phyloP scores from a whole-genome alignment of 192 early-diverging fungal species.

The Coemansia sp. region DNA sequence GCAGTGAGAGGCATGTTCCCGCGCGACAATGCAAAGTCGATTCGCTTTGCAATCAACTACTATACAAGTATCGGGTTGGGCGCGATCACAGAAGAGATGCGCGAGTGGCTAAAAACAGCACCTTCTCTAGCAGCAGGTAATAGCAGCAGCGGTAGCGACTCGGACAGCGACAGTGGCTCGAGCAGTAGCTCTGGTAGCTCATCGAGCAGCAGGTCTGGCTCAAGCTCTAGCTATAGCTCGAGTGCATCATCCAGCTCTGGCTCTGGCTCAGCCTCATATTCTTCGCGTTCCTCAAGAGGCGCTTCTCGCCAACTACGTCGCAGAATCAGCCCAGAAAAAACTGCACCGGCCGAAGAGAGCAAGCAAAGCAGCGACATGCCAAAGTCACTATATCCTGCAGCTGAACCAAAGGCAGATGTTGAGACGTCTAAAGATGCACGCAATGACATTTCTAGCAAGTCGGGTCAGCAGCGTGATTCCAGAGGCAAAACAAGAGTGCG shows the following conservation, averaged over 20 bases:
- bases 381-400: too few relatives aligned
- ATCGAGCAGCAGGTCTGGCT: constrained; percentile 18
- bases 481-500: constrained; percentile 23
- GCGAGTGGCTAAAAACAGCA: constrained; percentile 77
- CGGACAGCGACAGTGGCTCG: constrained; percentile 25
- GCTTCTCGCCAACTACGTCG: constrained; percentile 7
- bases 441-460: not conserved
- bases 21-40: constrained; percentile 80
- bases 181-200: constrained; percentile 20
- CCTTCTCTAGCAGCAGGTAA: constrained; percentile 14
- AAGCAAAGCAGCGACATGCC: not conserved
- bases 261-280: not conserved
- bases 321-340: not conserved
- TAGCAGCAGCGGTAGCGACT: constrained; percentile 17
- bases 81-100: constrained; percentile 87
- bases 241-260: constrained; percentile 17
- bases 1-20: constrained; percentile 89
- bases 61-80: constrained; percentile 93
- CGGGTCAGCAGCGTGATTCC: not conserved
- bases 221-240: constrained; percentile 19
- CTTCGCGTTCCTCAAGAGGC: constrained; percentile 10
- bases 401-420: too few relatives aligned
- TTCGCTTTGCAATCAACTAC: constrained; percentile 97
- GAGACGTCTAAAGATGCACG: too few relatives aligned
- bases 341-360: not conserved